phyloP scores from a whole-genome alignment of 2,329 filamentous ascomycete genomes.

The Neofusicoccum cordaticola region DNA sequence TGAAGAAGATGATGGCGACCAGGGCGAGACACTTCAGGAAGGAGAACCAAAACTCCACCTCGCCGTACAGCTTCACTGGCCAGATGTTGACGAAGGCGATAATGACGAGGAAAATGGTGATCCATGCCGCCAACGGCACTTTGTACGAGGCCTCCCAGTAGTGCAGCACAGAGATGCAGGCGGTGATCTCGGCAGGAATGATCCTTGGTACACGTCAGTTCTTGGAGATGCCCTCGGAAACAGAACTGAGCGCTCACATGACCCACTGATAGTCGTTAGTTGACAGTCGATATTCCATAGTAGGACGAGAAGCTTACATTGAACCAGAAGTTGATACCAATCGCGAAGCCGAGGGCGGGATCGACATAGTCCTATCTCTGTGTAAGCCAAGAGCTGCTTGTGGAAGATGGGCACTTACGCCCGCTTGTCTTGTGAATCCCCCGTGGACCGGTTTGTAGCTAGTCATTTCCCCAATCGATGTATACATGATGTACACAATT shows the following conservation, averaged over 20 bases:
- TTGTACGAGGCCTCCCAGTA: conserved; percentile 52
- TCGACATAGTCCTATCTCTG: conserved; percentile 5
- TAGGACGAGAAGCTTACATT: background rate
- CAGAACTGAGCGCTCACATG: background rate
- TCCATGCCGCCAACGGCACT: conserved; percentile 57
- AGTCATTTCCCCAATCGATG: conserved; percentile 15
- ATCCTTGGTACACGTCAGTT: background rate
- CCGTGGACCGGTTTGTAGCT: conserved; percentile 13
- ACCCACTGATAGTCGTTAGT: conserved; percentile 5
- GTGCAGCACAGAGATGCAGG: conserved; percentile 57
- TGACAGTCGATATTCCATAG: background rate
- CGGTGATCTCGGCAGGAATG: conserved; percentile 48
- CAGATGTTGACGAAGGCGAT: conserved; percentile 23
- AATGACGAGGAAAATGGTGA: conserved; percentile 53
- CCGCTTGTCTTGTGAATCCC: conserved; percentile 13
- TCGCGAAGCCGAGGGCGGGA: conserved; percentile 17
- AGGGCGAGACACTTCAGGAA: conserved; percentile 42
- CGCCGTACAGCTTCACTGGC: conserved; percentile 27
- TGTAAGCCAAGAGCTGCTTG: too few species aligned
- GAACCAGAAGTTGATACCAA: conserved; percentile 17
- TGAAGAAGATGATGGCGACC: conserved; percentile 43
- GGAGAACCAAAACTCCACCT: conserved; percentile 49
- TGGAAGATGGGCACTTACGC: background rate
- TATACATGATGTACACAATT: conserved; percentile 17
- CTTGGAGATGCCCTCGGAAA: background rate